Evolutionary conservation across 768 basidiomycete species (phyloP).

Genomic region (Russula earlei): DNA sequence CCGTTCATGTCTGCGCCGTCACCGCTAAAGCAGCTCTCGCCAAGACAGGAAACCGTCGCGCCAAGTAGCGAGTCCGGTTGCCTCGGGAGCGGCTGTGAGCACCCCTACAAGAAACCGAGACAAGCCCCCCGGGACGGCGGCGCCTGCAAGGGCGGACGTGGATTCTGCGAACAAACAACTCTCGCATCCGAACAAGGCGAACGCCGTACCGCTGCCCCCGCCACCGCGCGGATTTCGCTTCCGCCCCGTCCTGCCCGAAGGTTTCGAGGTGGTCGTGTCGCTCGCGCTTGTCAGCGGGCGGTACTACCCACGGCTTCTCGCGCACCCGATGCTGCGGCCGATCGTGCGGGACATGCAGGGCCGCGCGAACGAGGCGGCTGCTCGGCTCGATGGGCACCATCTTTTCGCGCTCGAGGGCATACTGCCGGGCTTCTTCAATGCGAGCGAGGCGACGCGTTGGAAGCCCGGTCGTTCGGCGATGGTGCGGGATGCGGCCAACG

Average conservation of each 20-base stretch:
- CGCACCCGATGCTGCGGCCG: constrained; percentile 48
- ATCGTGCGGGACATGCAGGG: constrained; percentile 31
- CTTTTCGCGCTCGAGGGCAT: constrained; percentile 69
- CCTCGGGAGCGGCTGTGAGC: constrained; percentile 15
- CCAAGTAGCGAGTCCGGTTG: neutral
- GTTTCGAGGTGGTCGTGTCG: constrained; percentile 56
- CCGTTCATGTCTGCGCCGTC: constrained; percentile 27
- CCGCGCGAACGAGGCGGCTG: constrained; percentile 27
- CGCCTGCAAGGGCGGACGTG: constrained; percentile 21
- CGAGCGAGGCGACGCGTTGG: constrained; percentile 59
- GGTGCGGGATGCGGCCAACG: constrained; percentile 52
- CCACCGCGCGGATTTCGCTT: constrained; percentile 64
- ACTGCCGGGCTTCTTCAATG: constrained; percentile 53
- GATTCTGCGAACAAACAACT: constrained; percentile 23
- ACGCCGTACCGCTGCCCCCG: constrained; percentile 41
- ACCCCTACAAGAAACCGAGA: neutral
- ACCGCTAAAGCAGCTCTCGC: constrained; percentile 26
- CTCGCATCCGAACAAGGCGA: constrained; percentile 29
- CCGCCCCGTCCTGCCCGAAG: constrained; percentile 52
- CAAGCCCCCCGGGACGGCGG: neutral
- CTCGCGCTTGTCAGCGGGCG: constrained; percentile 66
- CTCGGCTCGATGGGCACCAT: constrained; percentile 33
- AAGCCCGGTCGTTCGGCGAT: constrained; percentile 43
- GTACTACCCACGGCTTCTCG: constrained; percentile 67
- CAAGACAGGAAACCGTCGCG: constrained; percentile 25